Percentiles rank a stretch among this genome's conserved stretches.
Conservation (phyloP, 371 early-diverging fungal species). For the Nosema muscidifuracis region DNA sequence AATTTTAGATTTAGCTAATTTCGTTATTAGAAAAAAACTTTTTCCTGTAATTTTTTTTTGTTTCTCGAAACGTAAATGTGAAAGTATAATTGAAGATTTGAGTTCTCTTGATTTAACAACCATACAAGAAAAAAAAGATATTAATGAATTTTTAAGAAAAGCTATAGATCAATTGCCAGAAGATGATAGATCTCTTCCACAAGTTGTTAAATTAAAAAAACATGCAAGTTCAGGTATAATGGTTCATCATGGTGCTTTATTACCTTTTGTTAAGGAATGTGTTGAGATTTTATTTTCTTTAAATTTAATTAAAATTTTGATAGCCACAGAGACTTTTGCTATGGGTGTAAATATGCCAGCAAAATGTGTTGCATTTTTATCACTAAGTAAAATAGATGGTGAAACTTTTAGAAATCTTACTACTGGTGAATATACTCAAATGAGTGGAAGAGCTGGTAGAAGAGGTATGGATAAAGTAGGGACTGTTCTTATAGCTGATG, state of each 20-base stretch:
- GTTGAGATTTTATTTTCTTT: slow-evolving; percentile 85
- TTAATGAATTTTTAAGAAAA: slow-evolving; percentile 42
- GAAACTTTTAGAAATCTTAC: slow-evolving; percentile 71
- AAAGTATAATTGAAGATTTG: slow-evolving; percentile 47
- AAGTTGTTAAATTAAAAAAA: slow-evolving; percentile 74
- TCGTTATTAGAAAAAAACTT: slow-evolving; percentile 43
- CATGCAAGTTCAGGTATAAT: slow-evolving; percentile 81
- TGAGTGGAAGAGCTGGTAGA: slow-evolving; percentile 96
- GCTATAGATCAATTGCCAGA: slow-evolving; percentile 50
- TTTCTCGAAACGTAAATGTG: slow-evolving; percentile 58
- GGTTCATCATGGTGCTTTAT: slow-evolving; percentile 87
- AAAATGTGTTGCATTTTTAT: slow-evolving; percentile 80
- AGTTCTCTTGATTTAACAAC: slow-evolving; percentile 51
- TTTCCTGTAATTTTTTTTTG: slow-evolving; percentile 59
- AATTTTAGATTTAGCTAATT: slow-evolving; percentile 51
- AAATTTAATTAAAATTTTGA: slow-evolving; percentile 78
- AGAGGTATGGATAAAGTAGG: slow-evolving; percentile 88
- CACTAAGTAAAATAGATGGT: slow-evolving; percentile 68
- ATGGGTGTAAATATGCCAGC: slow-evolving; percentile 99
- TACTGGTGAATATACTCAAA: slow-evolving; percentile 90
- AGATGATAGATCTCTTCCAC: slow-evolving; percentile 69
- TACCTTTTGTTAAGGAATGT: slow-evolving; percentile 92
- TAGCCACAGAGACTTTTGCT: slow-evolving; percentile 88
- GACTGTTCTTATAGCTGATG: slow-evolving; percentile 75
- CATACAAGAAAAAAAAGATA: slow-evolving; percentile 48